Evolutionary conservation across 108 stramenopile genomes (phyloP).

Genomic region (Schizochytrium sp.): DNA sequence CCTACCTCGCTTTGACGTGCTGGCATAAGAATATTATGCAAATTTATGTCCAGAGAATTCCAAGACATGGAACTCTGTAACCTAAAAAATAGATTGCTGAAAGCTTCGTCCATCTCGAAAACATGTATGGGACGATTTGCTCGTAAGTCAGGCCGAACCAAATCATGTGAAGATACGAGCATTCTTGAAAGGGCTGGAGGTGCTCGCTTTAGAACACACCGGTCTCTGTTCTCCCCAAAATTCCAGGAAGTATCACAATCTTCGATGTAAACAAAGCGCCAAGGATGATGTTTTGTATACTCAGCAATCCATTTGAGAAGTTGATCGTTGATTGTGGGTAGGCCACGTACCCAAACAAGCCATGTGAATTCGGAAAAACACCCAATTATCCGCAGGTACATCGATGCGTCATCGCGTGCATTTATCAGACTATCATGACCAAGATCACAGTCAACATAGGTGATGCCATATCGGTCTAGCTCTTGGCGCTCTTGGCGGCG

Average conservation of each 20-base stretch:
- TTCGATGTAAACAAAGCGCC: slow-evolving; percentile 55
- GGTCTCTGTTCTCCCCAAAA: slow-evolving; percentile 60
- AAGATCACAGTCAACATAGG: slow-evolving; percentile 34
- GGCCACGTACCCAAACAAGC: slow-evolving; percentile 53
- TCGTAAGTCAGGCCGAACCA: slow-evolving; percentile 10
- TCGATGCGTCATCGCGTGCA: slow-evolving; percentile 42
- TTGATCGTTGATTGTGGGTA: slow-evolving; percentile 54
- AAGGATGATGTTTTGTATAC: slow-evolving; percentile 46
- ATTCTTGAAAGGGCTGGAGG: slow-evolving; percentile 5
- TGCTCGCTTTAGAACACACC: slow-evolving; percentile 43
- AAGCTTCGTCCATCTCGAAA: slow-evolving; percentile 5
- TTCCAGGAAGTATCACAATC: slow-evolving; percentile 47
- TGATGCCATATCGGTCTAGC: slow-evolving; percentile 30
- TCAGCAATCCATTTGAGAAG: slow-evolving; percentile 59
- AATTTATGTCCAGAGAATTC: background rate
- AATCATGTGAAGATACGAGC: background rate
- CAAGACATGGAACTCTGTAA: background rate
- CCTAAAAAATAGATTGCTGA: background rate
- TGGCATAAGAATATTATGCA: no score
- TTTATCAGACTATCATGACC: slow-evolving; percentile 57
- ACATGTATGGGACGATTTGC: slow-evolving; percentile 51
- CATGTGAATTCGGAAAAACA: slow-evolving; percentile 55
- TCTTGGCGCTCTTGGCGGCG: slow-evolving; percentile 45
- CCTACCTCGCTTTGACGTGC: no score
- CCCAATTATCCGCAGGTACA: slow-evolving; percentile 59